Base-by-base conservation (phyloP, 805 yeast genomes). In the Candida awuae region DNA sequence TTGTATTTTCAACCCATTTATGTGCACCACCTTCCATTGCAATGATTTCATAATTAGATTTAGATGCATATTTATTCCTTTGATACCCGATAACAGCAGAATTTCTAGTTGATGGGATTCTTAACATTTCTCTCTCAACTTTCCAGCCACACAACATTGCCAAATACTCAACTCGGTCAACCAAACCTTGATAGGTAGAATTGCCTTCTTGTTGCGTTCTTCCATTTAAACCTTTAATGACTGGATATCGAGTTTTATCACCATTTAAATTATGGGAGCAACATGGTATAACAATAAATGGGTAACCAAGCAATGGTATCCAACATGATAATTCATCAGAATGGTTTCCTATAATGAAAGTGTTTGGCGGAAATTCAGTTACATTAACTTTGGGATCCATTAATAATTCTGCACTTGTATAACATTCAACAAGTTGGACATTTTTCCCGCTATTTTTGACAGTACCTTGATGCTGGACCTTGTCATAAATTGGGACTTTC, bases 271-370 rank as follows among this genome's bases (percentile, higher is more conserved):
- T 76, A 59, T 90, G 95, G 0, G 97, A 87, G 58, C 97, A 90
- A 57, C 97, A 90, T 9, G 97, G 97, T 30, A 90, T 84, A 8
- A 86, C 95, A 67, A 90, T 66, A 56, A 85, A 90, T 6, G 96
- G 95, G 45, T 71, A 82, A 0, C 86, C 87, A 9, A 90, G 61
- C 9, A 90, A 63, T 3, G 97, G 97, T 27, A 90, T 78, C 97
- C 97, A 90, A 48, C 95, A 83, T 0, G 97, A 88, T 41, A 90
- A 68, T 55, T 90, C 97, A 57, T 90, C 97, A 1, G 95, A 84
- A 55, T 90, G 97, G 56, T 90, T 90, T 1, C 97, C 97, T 32
- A 90, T 87, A 26, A 88, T 61, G 52, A 90, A 90, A 0, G 95
- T 80, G 49, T 80, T 71, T 17, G 63, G 56, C 0, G 85, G 79